Base-by-base conservation (phyloP, 345 rosid genomes). In the Arabidopsis thaliana region DNA sequence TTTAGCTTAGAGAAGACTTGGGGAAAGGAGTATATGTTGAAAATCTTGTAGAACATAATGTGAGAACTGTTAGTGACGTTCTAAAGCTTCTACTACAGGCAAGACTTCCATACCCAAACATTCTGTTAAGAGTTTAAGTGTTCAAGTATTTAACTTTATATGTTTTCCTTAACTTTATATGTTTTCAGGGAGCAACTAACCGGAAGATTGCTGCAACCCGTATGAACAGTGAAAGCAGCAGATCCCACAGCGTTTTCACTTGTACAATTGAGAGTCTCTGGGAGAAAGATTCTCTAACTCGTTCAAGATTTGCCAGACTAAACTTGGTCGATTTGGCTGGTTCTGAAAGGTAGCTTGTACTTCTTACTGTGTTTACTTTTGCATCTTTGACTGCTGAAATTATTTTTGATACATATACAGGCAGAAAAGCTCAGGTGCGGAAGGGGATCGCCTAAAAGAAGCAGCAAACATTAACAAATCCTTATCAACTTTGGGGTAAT, bases 371-470 rank as follows among this genome's bases (percentile, higher is more conserved):
- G 8, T 42, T 45, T 48, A 25, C 53, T 33, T 44, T 63, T 72
- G 55, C 70, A 32, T 46, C 72, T 66, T 40, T 57, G 45, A 68
- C 75, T 67, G 33, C 67, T 49, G 6, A 59, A 40, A 52, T 52
- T 33, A 28, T 11, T 69, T 45, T 71, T 77, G 60, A 80, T 53
- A 67, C 57, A 69, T 69, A 32, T 78, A 33, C 80, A 91, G 98
- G 87, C 98, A 94, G 85, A 94, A 94, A 84, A 89, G 91, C 84
- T 88, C 98, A 16, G 97, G 96, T 36, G 98, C 98, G 7, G 98
- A 91, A 85, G 97, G 98, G 22, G 97, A 88, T 73, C 98, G 98
- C 69, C 80, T 94, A 80, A 94, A 88, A 84, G 98, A 94, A 87
- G 97, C 97, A 75, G 98, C 93, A 83, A 91, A 87, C 70, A 94